Conservation (phyloP, 768 basidiomycete species). For the Fistulinella prunicolor region DNA sequence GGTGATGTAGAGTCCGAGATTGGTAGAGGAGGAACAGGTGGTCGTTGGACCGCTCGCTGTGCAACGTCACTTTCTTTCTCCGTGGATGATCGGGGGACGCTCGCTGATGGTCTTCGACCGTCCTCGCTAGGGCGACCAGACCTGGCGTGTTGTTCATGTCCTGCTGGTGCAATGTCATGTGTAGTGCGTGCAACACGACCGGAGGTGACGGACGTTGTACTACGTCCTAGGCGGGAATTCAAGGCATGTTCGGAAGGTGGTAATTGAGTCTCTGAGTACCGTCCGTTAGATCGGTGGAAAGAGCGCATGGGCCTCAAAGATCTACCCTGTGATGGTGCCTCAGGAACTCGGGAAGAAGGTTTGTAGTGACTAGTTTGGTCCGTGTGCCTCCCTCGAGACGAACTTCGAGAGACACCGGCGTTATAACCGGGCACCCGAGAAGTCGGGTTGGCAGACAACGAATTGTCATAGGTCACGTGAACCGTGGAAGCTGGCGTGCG, state of each 20-base stretch:
- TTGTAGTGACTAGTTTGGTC: conserved; percentile 20
- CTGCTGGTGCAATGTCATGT: conserved; percentile 13
- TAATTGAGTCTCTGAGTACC: conserved; percentile 35
- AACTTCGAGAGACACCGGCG: conserved; percentile 18
- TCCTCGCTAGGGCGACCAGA: conserved; percentile 29
- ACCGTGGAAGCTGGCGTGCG: conserved; percentile 13
- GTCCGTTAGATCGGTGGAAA: conserved; percentile 51
- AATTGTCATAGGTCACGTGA: conserved; percentile 9
- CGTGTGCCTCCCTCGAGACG: conserved; percentile 17
- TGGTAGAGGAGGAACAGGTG: conserved; percentile 39
- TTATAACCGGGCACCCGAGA: conserved; percentile 9
- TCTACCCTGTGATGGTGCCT: conserved; percentile 20
- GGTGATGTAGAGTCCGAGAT: conserved; percentile 35
- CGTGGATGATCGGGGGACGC: conserved; percentile 17
- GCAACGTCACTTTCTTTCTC: conserved; percentile 25
- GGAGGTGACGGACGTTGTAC: conserved; percentile 30
- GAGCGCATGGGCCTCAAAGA: conserved; percentile 53
- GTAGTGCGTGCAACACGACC: conserved; percentile 13
- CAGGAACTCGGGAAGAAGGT: conserved; percentile 17
- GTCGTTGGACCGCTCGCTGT: conserved; percentile 28
- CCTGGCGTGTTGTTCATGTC: conserved; percentile 18
- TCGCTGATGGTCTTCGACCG: conserved; percentile 18
- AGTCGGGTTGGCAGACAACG: conserved; percentile 8
- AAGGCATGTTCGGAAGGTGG: conserved; percentile 29
- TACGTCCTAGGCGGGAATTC: conserved; percentile 35